These are phyloP conservation scores for Pleurotus giganteus DNA, from an alignment of 768 basidiomycete genomes.

Conservation along the genomic window DNA sequence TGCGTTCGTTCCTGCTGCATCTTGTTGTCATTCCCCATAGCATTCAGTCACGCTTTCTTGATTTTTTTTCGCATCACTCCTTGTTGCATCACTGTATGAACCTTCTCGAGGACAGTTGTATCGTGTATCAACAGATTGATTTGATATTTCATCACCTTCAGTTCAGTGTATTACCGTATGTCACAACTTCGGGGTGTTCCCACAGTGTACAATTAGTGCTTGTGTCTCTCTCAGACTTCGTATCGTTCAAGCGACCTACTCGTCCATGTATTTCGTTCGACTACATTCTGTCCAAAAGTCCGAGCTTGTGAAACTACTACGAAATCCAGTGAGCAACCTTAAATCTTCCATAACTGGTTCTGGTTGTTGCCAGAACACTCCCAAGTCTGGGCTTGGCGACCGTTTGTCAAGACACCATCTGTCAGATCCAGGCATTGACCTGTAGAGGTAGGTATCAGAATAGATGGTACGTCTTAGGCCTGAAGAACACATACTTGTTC, in stretches of 20 bases:
- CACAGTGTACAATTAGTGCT: neutral
- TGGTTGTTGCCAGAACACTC: slow-evolving; percentile 15
- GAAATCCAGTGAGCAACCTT: neutral
- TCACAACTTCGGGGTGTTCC: neutral
- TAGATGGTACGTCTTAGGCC: too few species aligned
- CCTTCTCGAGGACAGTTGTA: neutral
- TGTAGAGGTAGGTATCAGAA: neutral
- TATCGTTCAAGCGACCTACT: neutral
- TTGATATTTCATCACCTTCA: neutral
- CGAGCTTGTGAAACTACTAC: neutral
- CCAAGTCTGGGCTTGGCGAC: slow-evolving; percentile 20
- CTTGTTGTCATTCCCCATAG: slow-evolving; percentile 6
- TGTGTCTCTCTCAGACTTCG: neutral
- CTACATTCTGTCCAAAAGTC: neutral
- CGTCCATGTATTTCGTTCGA: too few species aligned
- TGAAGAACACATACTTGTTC: slow-evolving; percentile 11
- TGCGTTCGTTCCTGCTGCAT: slow-evolving; percentile 9
- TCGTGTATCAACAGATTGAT: slow-evolving; percentile 10
- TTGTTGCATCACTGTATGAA: slow-evolving; percentile 6
- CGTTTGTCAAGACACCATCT: slow-evolving; percentile 17
- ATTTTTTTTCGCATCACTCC: neutral
- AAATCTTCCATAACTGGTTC: slow-evolving; percentile 17
- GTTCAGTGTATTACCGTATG: slow-evolving; percentile 2
- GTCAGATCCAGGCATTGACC: slow-evolving; percentile 22
- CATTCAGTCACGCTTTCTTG: slow-evolving; percentile 9